Evolutionary conservation across 371 early-diverging fungal genomes (phyloP), one percentile per base, ranked within the genome.

Genomic region (Mortierella sp.): DNA sequence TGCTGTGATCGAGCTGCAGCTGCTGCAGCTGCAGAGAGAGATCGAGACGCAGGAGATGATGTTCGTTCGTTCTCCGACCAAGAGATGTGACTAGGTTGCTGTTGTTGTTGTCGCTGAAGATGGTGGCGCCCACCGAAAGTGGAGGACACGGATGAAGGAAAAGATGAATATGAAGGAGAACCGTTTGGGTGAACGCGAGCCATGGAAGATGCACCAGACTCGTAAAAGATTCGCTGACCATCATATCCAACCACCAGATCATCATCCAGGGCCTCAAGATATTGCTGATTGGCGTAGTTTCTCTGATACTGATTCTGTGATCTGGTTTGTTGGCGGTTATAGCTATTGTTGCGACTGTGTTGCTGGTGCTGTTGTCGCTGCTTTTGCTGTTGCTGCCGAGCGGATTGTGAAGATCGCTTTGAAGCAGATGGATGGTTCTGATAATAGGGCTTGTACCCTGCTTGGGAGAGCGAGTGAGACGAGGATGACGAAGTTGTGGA

Each of bases 401-500:
- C 29, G 35, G 26, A 42, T n/a, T 51, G 61, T 2, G 43, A 43
- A 9, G 72, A 61, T 61, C 64, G 61, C 45, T 37, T 69, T 32
- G n/a, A n/a, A n/a, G 26, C 28, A 8, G 34, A n/a, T 13, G 47
- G 56, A 17, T 69, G 62, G 13, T 60, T 60, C 22, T 70, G 71
- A 29, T 66, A 54, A 17, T 63, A 63, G 22, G 66, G 68, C 53
- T 67, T 72, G 19, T 70, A 57, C 17, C 55, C 49, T 23, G 66
- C 7, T 10, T 32, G 37, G 23, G 55, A 54, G 28, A 64, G 40
- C 40, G 65, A 66, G 12, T 61, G 66, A 0, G 60, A 60, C 3
- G 40, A 60, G 6, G 58, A 7, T 31, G 87, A 84, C 68, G 88
- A 83, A 42, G 86, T 74, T 3, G 87, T 88, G 82, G 85, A 89